phyloP scores from a whole-genome alignment of 169 alveolate genomes.

The Fabrea salina region DNA sequence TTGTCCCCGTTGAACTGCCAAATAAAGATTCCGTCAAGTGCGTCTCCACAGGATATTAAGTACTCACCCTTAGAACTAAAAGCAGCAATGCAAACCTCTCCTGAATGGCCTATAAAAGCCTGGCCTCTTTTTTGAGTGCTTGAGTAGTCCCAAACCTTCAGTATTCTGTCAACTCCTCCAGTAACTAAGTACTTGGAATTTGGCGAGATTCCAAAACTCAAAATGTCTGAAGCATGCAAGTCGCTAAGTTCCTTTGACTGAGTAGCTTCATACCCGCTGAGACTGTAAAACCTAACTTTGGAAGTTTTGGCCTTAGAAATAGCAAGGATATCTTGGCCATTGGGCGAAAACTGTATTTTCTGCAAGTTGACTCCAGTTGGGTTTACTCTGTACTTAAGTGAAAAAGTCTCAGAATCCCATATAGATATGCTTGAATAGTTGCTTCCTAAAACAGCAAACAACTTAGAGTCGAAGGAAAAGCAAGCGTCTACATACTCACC shows the following conservation, averaged over 20 bases:
- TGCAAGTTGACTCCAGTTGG: background rate
- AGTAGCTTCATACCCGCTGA: conserved; percentile 4
- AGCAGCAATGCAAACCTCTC: background rate
- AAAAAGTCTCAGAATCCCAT: background rate
- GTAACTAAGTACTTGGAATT: conserved; percentile 26
- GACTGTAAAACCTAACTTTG: background rate
- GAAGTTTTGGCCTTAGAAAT: background rate
- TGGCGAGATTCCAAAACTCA: background rate
- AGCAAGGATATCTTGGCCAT: conserved; percentile 8
- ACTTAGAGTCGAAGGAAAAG: conserved; percentile 17
- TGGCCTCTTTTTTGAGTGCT: background rate
- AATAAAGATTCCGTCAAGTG: conserved; percentile 25
- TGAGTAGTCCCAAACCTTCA: conserved; percentile 27
- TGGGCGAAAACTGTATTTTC: background rate
- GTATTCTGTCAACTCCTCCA: conserved; percentile 11
- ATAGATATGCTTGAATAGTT: background rate
- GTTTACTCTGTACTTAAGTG: conserved; percentile 4
- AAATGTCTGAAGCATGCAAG: background rate
- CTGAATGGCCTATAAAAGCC: conserved; percentile 28
- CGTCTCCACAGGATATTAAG: background rate
- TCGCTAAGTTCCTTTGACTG: background rate
- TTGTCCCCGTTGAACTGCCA: conserved; percentile 24
- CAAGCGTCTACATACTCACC: conserved; percentile 10
- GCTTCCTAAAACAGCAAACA: conserved; percentile 15
- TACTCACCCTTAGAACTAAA: conserved; percentile 1